A percentile compares a stretch with the other conserved stretches of the same genome.
These are phyloP conservation scores for Furculomyces boomerangus DNA, from an alignment of 371 early-diverging fungal genomes.

Conservation along the genomic window DNA sequence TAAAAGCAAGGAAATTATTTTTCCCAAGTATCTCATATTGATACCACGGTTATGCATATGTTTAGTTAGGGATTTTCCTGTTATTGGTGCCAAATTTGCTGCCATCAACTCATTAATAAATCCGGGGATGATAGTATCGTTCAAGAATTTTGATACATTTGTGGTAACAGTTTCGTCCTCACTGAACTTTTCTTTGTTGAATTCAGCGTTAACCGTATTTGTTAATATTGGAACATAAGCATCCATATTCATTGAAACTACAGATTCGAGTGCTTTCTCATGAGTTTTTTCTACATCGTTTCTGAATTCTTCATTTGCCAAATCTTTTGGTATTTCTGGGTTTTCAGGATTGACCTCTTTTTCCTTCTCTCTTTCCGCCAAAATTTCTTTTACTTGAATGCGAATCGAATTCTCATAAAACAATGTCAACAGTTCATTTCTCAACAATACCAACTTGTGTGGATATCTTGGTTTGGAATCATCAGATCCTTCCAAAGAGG, in stretches of 20 bases:
- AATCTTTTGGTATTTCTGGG: conserved; percentile 15
- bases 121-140: conserved; percentile 42
- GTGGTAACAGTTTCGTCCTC: conserved; percentile 29
- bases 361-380: conserved; percentile 21
- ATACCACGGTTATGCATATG: conserved; percentile 85
- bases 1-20: conserved; percentile 29
- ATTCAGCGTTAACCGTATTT: background rate
- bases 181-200: conserved; percentile 1
- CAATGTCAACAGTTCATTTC: conserved; percentile 69
- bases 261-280: background rate
- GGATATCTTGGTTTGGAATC: conserved; percentile 48
- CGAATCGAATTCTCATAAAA: conserved; percentile 70
- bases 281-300: background rate
- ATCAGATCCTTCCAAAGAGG: conserved; percentile 24
- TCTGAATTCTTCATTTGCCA: background rate
- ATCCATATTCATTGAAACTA: background rate
- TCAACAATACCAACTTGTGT: conserved; percentile 66
- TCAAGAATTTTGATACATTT: conserved; percentile 56
- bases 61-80: conserved; percentile 59
- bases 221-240: background rate
- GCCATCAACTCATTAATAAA: conserved; percentile 57
- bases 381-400: conserved; percentile 32
- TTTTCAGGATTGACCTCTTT: conserved; percentile 18
- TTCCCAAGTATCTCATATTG: conserved; percentile 91
- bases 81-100: conserved; percentile 55